These are phyloP conservation scores for Boletus sp. DNA, from an alignment of 768 basidiomycete genomes.

Conservation along the genomic window DNA sequence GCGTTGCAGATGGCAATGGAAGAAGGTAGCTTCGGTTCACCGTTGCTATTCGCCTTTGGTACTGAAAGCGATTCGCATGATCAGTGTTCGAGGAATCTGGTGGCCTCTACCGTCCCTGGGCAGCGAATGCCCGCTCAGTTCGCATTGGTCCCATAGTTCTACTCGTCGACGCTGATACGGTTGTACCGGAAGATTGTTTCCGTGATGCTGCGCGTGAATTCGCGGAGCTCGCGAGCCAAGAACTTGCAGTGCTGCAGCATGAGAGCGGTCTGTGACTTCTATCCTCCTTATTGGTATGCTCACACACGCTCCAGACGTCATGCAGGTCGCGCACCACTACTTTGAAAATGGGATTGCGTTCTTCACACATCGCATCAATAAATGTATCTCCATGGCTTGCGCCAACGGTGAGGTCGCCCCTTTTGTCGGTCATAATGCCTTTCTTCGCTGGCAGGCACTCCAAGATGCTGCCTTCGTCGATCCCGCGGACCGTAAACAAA, in stretches of 20 bases:
- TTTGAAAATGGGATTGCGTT: constrained; percentile 90
- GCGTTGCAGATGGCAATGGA: constrained; percentile 52
- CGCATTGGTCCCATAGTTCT: constrained; percentile 78
- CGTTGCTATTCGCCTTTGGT: constrained; percentile 34
- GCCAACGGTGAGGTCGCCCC: constrained; percentile 78
- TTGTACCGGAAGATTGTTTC: constrained; percentile 90
- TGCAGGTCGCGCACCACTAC: constrained; percentile 87
- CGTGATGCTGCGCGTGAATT: constrained; percentile 88
- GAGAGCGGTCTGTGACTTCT: constrained; percentile 65
- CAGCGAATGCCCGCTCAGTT: constrained; percentile 68
- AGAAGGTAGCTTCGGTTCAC: constrained; percentile 40
- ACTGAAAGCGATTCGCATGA: constrained; percentile 38
- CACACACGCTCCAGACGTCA: constrained; percentile 56
- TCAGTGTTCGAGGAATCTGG: constrained; percentile 52
- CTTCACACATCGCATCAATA: constrained; percentile 87
- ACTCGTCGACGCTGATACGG: constrained; percentile 85
- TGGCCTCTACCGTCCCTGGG: constrained; percentile 66
- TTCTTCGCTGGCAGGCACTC: constrained; percentile 84
- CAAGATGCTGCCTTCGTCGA: constrained; percentile 84
- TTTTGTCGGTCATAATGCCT: constrained; percentile 87
- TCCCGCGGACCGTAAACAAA: constrained; percentile 52
- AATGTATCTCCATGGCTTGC: constrained; percentile 74
- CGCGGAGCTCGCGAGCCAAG: constrained; percentile 58
- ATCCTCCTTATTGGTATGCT: background rate
- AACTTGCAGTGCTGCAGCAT: constrained; percentile 86